Evolutionary conservation across 2,329 filamentous ascomycete genomes (phyloP), one percentile per base, ranked within the genome.

Genomic region (Colletotrichum chrysophilum): DNA sequence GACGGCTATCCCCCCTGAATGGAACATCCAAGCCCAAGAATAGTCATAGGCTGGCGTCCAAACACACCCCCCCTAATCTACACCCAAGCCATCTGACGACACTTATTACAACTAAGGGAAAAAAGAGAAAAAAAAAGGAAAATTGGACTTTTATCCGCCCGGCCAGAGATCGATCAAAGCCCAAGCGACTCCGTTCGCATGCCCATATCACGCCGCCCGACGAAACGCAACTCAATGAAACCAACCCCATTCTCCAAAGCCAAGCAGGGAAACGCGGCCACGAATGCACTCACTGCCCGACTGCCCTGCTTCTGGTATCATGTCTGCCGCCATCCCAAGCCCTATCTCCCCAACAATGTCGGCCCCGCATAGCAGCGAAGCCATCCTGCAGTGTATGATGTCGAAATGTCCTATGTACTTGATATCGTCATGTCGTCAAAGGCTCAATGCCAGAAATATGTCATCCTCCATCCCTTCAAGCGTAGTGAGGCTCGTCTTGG

Each of bases 361-460:
- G 26, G 43, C 34, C 32, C 12, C 38, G 56, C 71, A 26, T 21
- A 36, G 52, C 24, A 56, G 66, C 61, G 69, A 62, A 18, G 36
- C 71, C 66, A 30, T 60, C 60, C 66, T 48, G 64, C 66, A 62
- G 28, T 71, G 71, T 74, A 76, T 76, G 66, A 38, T 66, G 74
- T 76, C 66, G 74, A 76, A 75, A 76, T 76, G 60, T 76, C 62
- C 34, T 77, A 76, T 77, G 76, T 77, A 74, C 74, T 70, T 69
- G 74, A 74, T 71, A 77, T 77, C 76, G 76, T 76, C 70, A 74
- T 68, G 62, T 73, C 75, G 61, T 77, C 66, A 69, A 71, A 61
- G 60, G 36, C 61, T 16, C 28, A 10, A 32, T 68, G 62, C 68
- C 61, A 71, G 61, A 71, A 52, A 64, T 72, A 34, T 58, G 14